Conservation (phyloP, 2,329 filamentous ascomycete genomes). For the Knoxdaviesia capensis region DNA sequence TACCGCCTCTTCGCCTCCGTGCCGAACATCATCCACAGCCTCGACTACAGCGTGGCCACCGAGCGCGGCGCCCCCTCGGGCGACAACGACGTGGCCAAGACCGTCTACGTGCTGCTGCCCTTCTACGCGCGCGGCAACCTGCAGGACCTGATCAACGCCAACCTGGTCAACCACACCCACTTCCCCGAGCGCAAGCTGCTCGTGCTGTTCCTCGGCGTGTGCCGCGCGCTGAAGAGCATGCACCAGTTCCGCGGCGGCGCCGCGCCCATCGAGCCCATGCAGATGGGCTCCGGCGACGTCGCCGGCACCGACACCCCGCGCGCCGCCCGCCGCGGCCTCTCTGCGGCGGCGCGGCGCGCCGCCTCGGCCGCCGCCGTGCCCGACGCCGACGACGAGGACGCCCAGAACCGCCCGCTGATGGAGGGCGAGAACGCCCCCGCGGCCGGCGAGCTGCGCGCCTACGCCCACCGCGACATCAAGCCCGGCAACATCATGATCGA, state of each 20-base stretch:
- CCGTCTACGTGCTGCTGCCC: slow-evolving; percentile 86
- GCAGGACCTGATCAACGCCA: slow-evolving; percentile 96
- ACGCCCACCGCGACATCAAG: slow-evolving; percentile 93
- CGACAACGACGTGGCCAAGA: slow-evolving; percentile 51
- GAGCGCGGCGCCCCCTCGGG: slow-evolving; percentile 39
- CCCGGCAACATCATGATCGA: slow-evolving; percentile 98
- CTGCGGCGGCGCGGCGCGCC: slow-evolving; percentile 2
- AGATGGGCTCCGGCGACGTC: slow-evolving; percentile 24
- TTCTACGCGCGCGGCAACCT: slow-evolving; percentile 92
- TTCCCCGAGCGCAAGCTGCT: slow-evolving; percentile 82
- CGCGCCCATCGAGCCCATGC: slow-evolving; percentile 26
- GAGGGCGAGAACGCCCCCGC: slow-evolving; percentile 53
- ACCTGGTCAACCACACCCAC: slow-evolving; percentile 79
- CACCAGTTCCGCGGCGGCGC: slow-evolving; percentile 56
- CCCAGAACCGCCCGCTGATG: slow-evolving; percentile 70
- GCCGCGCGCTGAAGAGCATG: slow-evolving; percentile 72
- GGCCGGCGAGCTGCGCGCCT: slow-evolving; percentile 53
- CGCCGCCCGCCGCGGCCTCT: not conserved
- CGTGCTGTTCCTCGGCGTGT: slow-evolving; percentile 81
- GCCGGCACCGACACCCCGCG: slow-evolving; percentile 15
- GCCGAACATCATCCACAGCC: slow-evolving; percentile 66
- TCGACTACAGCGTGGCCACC: slow-evolving; percentile 65
- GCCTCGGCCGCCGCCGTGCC: slow-evolving; percentile 18
- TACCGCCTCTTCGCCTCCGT: slow-evolving; percentile 76
- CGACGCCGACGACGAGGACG: slow-evolving; percentile 48